Percentiles rank a stretch among this genome's conserved stretches.
These are phyloP conservation scores for Gentiana dahurica DNA, from an alignment of 257 asterid genomes.

Conservation along the genomic window DNA sequence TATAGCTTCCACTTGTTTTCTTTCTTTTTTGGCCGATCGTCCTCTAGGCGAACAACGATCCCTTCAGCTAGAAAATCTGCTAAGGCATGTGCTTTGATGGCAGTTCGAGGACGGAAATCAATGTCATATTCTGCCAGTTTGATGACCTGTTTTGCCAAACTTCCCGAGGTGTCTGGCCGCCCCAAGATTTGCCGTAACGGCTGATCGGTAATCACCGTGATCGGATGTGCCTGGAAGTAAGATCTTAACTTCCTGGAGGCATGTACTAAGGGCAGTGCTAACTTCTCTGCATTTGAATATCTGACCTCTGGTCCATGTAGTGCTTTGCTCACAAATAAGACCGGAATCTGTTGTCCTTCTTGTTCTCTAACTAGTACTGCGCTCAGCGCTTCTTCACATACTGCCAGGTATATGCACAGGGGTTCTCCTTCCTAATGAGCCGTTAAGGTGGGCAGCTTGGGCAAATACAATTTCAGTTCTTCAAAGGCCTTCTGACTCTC, in stretches of 20 bases:
- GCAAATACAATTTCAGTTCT: not conserved
- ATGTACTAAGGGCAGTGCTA: not conserved
- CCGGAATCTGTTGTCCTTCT: not conserved
- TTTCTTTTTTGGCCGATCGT: no score
- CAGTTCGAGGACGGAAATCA: not conserved
- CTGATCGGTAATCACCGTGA: not conserved
- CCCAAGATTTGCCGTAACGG: not conserved
- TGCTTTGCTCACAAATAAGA: not conserved
- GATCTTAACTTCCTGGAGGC: not conserved
- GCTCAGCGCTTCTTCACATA: not conserved
- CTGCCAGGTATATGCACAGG: not conserved
- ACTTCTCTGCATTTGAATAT: not conserved
- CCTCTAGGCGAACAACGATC: no score
- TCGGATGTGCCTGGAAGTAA: not conserved
- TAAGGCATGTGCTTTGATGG: no score
- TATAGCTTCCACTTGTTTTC: no score
- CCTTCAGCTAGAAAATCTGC: no score
- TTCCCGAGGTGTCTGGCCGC: not conserved
- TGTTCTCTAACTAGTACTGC: not conserved
- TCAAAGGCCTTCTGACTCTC: not conserved
- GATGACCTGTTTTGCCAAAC: not conserved
- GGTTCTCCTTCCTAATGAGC: not conserved
- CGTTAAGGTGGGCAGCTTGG: not conserved
- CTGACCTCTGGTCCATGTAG: not conserved
- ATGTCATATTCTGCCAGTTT: not conserved